phyloP scores from a whole-genome alignment of 495 filamentous ascomycete genomes.

The Acidiella bohemica region DNA sequence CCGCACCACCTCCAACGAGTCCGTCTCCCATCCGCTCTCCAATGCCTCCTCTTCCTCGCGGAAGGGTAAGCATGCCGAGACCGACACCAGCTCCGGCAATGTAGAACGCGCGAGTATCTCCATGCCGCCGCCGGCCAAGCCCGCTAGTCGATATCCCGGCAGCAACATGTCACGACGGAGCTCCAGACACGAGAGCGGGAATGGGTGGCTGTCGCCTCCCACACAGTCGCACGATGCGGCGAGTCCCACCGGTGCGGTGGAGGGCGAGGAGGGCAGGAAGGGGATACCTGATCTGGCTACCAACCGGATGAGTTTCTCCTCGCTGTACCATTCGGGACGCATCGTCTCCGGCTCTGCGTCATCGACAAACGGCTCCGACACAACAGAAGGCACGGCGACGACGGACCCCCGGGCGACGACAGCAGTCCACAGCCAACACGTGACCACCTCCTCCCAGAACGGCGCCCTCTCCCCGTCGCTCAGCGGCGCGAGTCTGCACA shows the following conservation, averaged over 20 bases:
- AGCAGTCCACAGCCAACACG: slow-evolving; percentile 38
- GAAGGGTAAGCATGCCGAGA: slow-evolving; percentile 42
- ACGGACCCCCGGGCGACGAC: slow-evolving; percentile 31
- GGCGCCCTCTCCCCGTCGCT: slow-evolving; percentile 26
- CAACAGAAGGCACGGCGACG: slow-evolving; percentile 4
- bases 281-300: slow-evolving; percentile 31
- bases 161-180: background rate
- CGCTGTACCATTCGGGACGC: slow-evolving; percentile 37
- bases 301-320: slow-evolving; percentile 52
- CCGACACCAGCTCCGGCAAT: slow-evolving; percentile 35
- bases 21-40: slow-evolving; percentile 18
- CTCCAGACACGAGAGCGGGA: slow-evolving; percentile 4
- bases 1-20: slow-evolving; percentile 27
- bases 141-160: background rate
- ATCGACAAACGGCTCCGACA: slow-evolving; percentile 27
- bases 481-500: background rate
- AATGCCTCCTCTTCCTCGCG: slow-evolving; percentile 25
- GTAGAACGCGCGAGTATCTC: slow-evolving; percentile 45
- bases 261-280: background rate
- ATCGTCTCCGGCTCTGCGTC: slow-evolving; percentile 31
- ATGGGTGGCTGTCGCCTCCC: background rate
- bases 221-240: background rate
- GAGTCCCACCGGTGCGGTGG: background rate
- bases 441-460: slow-evolving; percentile 37
- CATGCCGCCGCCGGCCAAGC: slow-evolving; percentile 40